phyloP scores from a whole-genome alignment of 148 eudicot species.

The Vaccinium corymbosum region DNA sequence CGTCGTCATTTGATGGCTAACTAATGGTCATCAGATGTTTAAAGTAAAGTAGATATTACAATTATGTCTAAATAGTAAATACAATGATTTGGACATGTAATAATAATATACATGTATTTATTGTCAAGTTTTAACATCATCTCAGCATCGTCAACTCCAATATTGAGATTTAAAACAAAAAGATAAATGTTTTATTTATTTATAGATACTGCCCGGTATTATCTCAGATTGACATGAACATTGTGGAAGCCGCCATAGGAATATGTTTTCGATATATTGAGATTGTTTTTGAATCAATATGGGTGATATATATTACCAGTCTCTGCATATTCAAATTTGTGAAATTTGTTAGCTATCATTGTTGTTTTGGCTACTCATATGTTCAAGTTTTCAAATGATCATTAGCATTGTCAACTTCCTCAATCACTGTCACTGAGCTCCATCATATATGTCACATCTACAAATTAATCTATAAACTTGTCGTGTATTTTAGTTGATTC shows the following conservation, averaged over 20 bases:
- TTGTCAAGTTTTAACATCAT: background rate
- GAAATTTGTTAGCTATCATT: background rate
- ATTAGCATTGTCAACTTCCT: background rate
- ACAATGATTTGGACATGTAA: background rate
- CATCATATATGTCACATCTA: background rate
- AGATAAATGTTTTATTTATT: background rate
- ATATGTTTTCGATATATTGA: too few species aligned
- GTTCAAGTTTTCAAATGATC: background rate
- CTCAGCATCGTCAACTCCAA: background rate
- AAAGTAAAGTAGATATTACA: background rate
- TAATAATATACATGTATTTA: background rate
- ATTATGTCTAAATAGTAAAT: background rate
- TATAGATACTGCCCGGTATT: background rate
- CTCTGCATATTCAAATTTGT: background rate
- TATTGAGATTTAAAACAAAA: background rate
- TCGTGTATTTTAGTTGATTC: background rate
- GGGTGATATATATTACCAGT: too few species aligned
- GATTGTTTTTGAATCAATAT: background rate
- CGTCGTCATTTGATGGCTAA: background rate
- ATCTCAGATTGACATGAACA: background rate
- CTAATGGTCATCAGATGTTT: background rate
- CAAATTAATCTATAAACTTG: background rate
- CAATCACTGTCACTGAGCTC: background rate
- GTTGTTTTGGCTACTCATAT: background rate
- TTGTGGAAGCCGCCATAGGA: background rate